Evolutionary conservation across 768 basidiomycete species (phyloP), one percentile per base, ranked within the genome.

Genomic region (Boletellus ananas): DNA sequence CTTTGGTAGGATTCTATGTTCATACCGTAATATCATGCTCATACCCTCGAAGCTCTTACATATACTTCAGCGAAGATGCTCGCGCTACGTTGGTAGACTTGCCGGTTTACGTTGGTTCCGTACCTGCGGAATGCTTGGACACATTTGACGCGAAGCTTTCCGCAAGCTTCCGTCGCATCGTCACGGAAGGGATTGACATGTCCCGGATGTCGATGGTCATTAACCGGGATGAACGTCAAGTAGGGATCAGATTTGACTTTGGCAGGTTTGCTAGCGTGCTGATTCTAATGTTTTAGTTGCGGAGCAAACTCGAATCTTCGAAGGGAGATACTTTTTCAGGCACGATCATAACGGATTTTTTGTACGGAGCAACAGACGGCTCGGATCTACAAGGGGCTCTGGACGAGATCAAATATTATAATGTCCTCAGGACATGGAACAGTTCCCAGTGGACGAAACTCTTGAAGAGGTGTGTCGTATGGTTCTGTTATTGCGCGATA

Each of bases 141-240:
- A 70, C 66, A 2, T 89, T 98, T 61, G 79, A 83, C 51, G 72
- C 70, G 25, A 83, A 79, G 62, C 74, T 98, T 37, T 81, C 77
- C 57, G 73, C 70, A 1, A 88, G 87, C 58, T 73, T 99, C 34
- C 64, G 75, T 55, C 79, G 80, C 36, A 86, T 97, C 46, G 79
- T 77, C 8, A 60, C 76, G 16, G 81, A 86, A 46, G 93, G 89
- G 4, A 74, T 98, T 43, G 91, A 98, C 67, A 93, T 97, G 87
- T 76, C 83, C 27, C 75, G 95, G 10, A 96, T 99, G 86, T 67
- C 70, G 14, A 85, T 90, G 81, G 76, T 96, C 16, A 81, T 99
- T 40, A 80, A 84, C 56, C 76, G 93, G 44, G 92, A 96, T 58
- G 87, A 91, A 69, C 84, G 94, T 48, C 92, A 94, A 76, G 85